Percentiles rank a stretch among this genome's conserved stretches.
Conservation (phyloP, 2,329 filamentous ascomycete species). For the Apiospora malaysiana region DNA sequence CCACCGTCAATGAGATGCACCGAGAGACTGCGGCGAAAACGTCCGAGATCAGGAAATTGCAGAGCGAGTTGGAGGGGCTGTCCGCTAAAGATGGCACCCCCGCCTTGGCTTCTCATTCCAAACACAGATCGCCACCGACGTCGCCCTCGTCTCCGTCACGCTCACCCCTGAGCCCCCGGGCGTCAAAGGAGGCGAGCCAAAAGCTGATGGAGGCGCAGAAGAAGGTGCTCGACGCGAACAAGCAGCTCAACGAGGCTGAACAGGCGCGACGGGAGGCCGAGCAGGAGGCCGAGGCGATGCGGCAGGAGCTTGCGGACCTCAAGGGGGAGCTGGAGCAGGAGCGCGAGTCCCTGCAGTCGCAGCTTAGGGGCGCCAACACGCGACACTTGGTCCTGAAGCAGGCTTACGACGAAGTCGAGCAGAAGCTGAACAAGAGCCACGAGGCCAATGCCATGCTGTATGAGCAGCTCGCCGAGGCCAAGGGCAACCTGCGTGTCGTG, state of each 20-base stretch:
- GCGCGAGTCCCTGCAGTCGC: not conserved
- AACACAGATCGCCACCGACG: not conserved
- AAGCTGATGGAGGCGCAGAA: not conserved
- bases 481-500: constrained; percentile 24
- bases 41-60: not conserved
- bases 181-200: not conserved
- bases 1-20: not conserved
- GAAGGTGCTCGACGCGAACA: not conserved
- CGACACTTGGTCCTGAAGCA: not conserved
- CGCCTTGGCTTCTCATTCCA: not conserved
- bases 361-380: not conserved
- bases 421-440: not conserved
- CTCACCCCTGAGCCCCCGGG: not conserved
- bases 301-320: not conserved
- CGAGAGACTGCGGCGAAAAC: not conserved
- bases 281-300: not conserved
- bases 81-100: not conserved
- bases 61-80: not conserved
- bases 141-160: not conserved
- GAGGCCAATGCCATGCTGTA: constrained; percentile 18
- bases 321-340: not conserved
- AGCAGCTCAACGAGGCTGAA: not conserved
- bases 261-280: not conserved
- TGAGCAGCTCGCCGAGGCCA: constrained; percentile 18
- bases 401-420: not conserved